Percentiles rank a stretch among this genome's conserved stretches.
phyloP scores from a whole-genome alignment of 163 green algal genomes.

The Scenedesmus sp. region DNA sequence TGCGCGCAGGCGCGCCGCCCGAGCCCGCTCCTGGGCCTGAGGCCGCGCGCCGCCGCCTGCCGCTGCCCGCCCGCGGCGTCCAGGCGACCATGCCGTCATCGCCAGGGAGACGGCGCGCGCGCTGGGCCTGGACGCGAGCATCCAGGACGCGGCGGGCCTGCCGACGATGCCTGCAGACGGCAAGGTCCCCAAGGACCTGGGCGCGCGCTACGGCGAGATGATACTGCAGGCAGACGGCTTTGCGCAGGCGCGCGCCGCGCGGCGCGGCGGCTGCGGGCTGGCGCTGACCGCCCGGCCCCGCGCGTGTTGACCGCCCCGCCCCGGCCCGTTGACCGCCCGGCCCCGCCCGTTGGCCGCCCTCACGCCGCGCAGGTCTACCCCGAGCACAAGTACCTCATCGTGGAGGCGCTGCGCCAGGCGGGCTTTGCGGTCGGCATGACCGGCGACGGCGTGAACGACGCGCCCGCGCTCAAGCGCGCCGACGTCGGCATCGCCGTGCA shows the following conservation, averaged over 20 bases:
- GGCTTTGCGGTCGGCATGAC: slow-evolving; percentile 88
- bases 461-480: slow-evolving; percentile 85
- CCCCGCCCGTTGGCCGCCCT: too few relatives aligned
- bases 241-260: slow-evolving; percentile 70
- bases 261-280: too few relatives aligned
- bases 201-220: slow-evolving; percentile 72
- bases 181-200: slow-evolving; percentile 77
- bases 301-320: too few relatives aligned
- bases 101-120: slow-evolving; percentile 77
- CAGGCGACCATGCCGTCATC: slow-evolving; percentile 77
- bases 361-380: slow-evolving; percentile 41
- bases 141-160: slow-evolving; percentile 73
- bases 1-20: neutral
- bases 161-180: slow-evolving; percentile 70
- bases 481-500: slow-evolving; percentile 88
- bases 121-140: slow-evolving; percentile 87
- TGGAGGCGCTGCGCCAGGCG: slow-evolving; percentile 85
- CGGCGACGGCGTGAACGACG: slow-evolving; percentile 90
- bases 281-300: too few relatives aligned
- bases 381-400: slow-evolving; percentile 79
- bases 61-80: too few relatives aligned
- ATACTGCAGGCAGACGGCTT: slow-evolving; percentile 92
- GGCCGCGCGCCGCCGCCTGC: too few relatives aligned
- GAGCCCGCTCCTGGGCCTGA: neutral
- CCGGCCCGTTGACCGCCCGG: too few relatives aligned